These are phyloP conservation scores for Pascua sp. DNA, from an alignment of 1,284 basidiomycete species.

Conservation along the genomic window DNA sequence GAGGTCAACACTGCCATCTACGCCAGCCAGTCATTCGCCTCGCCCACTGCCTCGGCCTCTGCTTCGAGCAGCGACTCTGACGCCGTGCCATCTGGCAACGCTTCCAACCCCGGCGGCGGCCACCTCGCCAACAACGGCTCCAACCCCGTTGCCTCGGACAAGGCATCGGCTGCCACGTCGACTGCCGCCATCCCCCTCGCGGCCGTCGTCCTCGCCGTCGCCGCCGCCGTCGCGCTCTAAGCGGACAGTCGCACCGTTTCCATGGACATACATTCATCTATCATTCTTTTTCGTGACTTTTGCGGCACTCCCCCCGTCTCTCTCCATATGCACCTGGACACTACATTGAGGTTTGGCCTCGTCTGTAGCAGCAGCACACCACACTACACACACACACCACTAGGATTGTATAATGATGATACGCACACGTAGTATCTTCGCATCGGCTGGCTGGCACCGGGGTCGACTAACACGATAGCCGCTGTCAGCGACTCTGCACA, in stretches of 20 bases:
- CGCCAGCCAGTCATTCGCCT: background rate
- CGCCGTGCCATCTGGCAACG: background rate
- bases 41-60: background rate
- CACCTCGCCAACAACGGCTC: background rate
- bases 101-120: too few relatives aligned
- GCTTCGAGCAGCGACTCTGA: background rate
- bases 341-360: too few relatives aligned
- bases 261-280: constrained; percentile 1
- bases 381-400: too few relatives aligned
- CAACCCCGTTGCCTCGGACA: background rate
- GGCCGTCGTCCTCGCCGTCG: constrained; percentile 2
- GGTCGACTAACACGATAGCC: too few relatives aligned
- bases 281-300: background rate
- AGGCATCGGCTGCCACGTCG: constrained; percentile 1
- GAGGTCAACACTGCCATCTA: constrained; percentile 5
- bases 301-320: too few relatives aligned
- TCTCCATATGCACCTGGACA: too few relatives aligned
- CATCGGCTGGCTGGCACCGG: too few relatives aligned
- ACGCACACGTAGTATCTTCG: too few relatives aligned
- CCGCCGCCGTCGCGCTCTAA: constrained; percentile 9
- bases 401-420: too few relatives aligned
- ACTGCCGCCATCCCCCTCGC: constrained; percentile 1
- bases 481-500: too few relatives aligned
- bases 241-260: background rate
- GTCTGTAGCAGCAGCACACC: too few relatives aligned